Base-by-base conservation (phyloP, 495 filamentous ascomycete species). In the Podospora didyma region DNA sequence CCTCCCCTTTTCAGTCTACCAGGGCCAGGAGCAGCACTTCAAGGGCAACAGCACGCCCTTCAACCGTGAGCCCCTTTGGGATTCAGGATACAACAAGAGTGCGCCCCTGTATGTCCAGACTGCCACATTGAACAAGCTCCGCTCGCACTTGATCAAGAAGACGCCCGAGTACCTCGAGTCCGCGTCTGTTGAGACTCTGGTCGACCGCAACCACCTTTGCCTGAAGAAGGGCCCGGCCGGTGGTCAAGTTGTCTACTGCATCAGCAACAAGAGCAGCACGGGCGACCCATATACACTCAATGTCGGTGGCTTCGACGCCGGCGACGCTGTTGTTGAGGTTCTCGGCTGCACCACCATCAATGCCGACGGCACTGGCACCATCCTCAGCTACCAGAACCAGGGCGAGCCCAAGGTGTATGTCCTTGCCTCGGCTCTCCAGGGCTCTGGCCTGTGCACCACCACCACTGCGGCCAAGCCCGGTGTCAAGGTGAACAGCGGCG, bases 51-150 rank as follows among this genome's bases (percentile, higher is more conserved):
- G 54, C 54, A 82, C 83, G 26, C 88, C 88, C 1, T 61, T 70
- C 48, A 88, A 92, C 69, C 87, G 89, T 50, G 88, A 92, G 69
- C 84, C 89, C 24, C 61, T 90, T 35, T 94, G 89, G 89, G 70
- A 79, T 7, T 80, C 81, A 34, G 67, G 65, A 2, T 93, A 90
- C 69, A 65, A 80, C 60, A 87, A 80, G 46, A 59, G 63, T 16
- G 61, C 80, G 0, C 69, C 79, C 5, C 76, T 92, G 4, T 91
- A 89, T 74, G 70, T 69, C 2, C 75, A 79, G 35, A 81, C 83
- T 22, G 67, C 79, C 0, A 73, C 65, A n/a, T 21, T 84, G 16
- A 89, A 89, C 71, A 74, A 78, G 54, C 71, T 87, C 42, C 81
- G 87, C 4, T 86, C 79, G 55, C 72, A 77, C 20, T 84, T 83